Evolutionary conservation across 2,329 filamentous ascomycete genomes (phyloP), one percentile per base, ranked within the genome.

Genomic region (Thielaviopsis euricoi): DNA sequence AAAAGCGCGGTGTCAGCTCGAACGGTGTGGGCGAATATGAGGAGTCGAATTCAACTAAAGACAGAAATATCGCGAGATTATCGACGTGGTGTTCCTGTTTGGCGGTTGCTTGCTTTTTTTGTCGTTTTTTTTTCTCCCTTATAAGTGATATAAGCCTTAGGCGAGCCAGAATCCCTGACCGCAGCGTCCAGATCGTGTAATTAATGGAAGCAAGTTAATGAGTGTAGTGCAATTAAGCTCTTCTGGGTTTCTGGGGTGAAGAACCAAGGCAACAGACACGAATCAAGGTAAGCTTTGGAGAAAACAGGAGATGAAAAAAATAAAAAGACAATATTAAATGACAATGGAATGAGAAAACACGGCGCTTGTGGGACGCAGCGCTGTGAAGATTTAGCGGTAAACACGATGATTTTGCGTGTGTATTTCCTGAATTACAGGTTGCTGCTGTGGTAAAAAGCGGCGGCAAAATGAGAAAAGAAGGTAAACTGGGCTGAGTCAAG

Each of bases 401-500:
- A n/a, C n/a, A n/a, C 17, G n/a, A 21, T 21, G 43, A 21, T 48
- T 48, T 19, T 21, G 15, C 7, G 7, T 22, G 43, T n/a, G 17
- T 21, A 21, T 19, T 48, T 48, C n/a, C 43, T 19, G n/a, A 21
- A n/a, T 19, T 25, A 26, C 19, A 53, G 17, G 13, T 19, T 57
- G 37, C 22, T 40, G n/a, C 17, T 22, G 13, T n/a, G n/a, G n/a
- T n/a, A n/a, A 33, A 21, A 48, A 50, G 43, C n/a, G 55, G 3
- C 22, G 53, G 57, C 19, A 40, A 43, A 55, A 26, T 49, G 54
- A 59, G 53, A 56, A 26, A 53, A 53, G 19, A 29, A 46, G 21
- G 15, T 46, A n/a, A 55, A 55, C 22, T n/a, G 26, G 25, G 29
- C 57, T 37, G 52, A 51, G 51, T 52, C 12, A 51, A 51, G 48